Evolutionary conservation across 2,329 filamentous ascomycete species (phyloP).

Genomic region (Ophiosphaerella narmari): DNA sequence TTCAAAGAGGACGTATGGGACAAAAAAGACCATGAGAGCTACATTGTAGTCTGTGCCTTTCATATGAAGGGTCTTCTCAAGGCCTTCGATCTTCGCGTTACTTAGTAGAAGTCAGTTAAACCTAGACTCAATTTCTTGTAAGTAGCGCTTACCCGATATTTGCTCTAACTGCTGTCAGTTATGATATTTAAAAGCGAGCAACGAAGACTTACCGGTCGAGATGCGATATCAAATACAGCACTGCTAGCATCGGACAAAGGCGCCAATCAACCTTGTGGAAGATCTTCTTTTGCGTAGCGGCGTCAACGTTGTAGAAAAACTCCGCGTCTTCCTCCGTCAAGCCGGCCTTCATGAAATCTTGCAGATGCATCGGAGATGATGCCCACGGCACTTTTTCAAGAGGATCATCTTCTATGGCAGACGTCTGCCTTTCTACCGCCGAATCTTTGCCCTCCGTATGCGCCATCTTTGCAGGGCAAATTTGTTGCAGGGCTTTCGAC

Average conservation of each 20-base stretch:
- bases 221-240: constrained; percentile 37
- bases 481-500: not conserved
- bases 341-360: constrained; percentile 13
- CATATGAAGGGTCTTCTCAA: constrained; percentile 26
- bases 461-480: not conserved
- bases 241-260: constrained; percentile 24
- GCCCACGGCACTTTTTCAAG: constrained; percentile 3
- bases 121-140: not conserved
- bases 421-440: not conserved
- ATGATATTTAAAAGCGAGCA: not conserved
- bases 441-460: not conserved
- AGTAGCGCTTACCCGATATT: constrained; percentile 36
- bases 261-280: constrained; percentile 31
- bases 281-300: constrained; percentile 26
- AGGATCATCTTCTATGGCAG: not conserved
- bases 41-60: constrained; percentile 65
- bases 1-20: constrained; percentile 44
- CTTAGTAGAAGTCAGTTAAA: not conserved
- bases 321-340: constrained; percentile 30
- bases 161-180: constrained; percentile 15
- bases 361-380: constrained; percentile 11
- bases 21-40: constrained; percentile 65
- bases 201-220: constrained; percentile 24
- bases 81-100: constrained; percentile 51
- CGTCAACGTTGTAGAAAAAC: constrained; percentile 28